Conservation (phyloP, 2,329 filamentous ascomycete genomes). For the Paracoccidioides brasiliensis region DNA sequence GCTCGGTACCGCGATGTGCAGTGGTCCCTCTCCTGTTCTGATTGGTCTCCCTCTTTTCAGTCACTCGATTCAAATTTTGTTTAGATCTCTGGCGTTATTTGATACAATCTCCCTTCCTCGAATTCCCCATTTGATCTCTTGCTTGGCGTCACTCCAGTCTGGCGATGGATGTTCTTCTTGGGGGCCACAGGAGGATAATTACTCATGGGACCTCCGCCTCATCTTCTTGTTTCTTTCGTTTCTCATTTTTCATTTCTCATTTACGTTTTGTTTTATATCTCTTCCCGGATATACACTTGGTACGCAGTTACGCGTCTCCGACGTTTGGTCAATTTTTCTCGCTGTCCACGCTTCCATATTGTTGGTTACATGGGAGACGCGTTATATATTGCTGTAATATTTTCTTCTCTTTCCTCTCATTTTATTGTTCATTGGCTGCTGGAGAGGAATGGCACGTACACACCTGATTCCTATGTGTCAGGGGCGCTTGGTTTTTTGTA, state of each 20-base stretch:
- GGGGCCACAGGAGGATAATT: not conserved
- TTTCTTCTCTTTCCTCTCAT: slow-evolving; percentile 5
- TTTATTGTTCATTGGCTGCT: slow-evolving; percentile 4
- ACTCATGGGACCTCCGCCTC: not conserved
- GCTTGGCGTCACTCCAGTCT: too few species aligned
- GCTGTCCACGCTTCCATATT: not conserved
- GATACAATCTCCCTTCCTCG: not conserved
- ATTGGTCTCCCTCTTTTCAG: not conserved
- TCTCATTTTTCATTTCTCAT: slow-evolving; percentile 3
- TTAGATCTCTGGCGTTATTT: not conserved
- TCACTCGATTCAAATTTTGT: not conserved
- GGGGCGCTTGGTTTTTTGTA: not conserved
- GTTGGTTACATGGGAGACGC: not conserved
- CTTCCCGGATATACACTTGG: not conserved
- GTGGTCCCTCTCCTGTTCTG: not conserved
- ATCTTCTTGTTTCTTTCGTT: slow-evolving; percentile 5
- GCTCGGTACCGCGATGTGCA: too few species aligned
- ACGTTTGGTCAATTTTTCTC: not conserved
- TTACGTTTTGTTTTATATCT: not conserved
- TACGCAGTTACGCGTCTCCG: not conserved
- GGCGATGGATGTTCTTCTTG: too few species aligned
- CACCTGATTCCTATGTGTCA: not conserved
- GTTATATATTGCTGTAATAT: not conserved
- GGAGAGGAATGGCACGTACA: not conserved
- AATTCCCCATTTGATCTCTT: not conserved